Percentiles rank a stretch among this genome's conserved stretches.
Conservation (phyloP, 2,329 filamentous ascomycete species). For the Trichophyton simii region DNA sequence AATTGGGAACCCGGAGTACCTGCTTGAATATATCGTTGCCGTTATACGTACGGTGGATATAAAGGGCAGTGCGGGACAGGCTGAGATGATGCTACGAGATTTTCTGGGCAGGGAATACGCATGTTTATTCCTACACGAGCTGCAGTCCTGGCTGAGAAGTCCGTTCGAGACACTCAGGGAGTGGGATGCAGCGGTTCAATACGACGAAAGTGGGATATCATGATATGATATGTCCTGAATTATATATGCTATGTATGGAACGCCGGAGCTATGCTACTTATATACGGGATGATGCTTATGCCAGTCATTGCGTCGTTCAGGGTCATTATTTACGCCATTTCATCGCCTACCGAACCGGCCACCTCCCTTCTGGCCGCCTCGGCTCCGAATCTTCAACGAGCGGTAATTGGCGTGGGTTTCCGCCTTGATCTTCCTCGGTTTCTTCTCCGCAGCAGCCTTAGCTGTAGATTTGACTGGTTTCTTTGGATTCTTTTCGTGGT, state of each 20-base stretch:
- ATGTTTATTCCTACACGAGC: slow-evolving; percentile 68
- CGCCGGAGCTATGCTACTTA: background rate
- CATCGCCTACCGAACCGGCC: slow-evolving; percentile 29
- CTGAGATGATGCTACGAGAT: slow-evolving; percentile 65
- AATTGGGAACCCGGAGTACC: slow-evolving; percentile 62
- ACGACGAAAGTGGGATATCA: slow-evolving; percentile 26
- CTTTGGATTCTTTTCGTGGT: background rate
- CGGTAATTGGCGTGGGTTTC: slow-evolving; percentile 39
- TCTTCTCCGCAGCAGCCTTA: slow-evolving; percentile 6
- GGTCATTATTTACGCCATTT: slow-evolving; percentile 4
- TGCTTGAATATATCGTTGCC: slow-evolving; percentile 74
- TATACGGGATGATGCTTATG: background rate
- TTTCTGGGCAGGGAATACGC: slow-evolving; percentile 66
- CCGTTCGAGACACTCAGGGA: slow-evolving; percentile 58
- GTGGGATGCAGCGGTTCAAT: slow-evolving; percentile 75
- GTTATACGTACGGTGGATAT: slow-evolving; percentile 74
- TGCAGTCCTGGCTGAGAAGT: slow-evolving; percentile 70
- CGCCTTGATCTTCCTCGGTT: slow-evolving; percentile 30
- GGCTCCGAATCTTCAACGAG: slow-evolving; percentile 35
- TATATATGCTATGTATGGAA: background rate
- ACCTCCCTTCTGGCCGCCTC: slow-evolving; percentile 21
- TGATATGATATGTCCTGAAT: background rate
- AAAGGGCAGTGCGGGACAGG: slow-evolving; percentile 63
- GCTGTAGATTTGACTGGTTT: background rate
- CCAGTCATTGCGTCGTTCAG: background rate